phyloP scores from a whole-genome alignment of 495 filamentous ascomycete genomes.

The Jackrogersella minutella region DNA sequence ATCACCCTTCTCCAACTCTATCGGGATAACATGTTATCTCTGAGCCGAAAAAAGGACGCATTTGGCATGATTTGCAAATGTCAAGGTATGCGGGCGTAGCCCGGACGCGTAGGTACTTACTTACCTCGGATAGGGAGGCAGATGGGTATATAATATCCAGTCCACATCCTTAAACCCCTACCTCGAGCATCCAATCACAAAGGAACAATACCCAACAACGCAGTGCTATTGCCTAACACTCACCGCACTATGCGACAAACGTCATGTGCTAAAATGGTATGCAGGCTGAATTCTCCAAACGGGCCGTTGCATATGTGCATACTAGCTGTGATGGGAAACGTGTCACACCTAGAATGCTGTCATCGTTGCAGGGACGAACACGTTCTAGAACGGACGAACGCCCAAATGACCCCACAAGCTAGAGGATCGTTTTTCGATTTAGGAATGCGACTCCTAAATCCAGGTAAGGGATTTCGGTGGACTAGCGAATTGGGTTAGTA shows the following conservation, averaged over 20 bases:
- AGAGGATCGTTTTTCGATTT: conserved; percentile 7
- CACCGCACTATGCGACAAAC: not conserved
- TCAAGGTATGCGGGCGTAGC: not conserved
- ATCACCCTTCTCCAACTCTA: not conserved
- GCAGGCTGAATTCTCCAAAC: not conserved
- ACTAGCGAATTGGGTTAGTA: conserved; percentile 3
- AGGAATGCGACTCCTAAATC: not conserved
- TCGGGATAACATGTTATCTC: not conserved
- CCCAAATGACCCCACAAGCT: not conserved
- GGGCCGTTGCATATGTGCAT: not conserved
- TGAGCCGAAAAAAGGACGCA: not conserved
- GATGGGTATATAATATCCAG: not conserved
- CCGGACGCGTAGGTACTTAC: too few species aligned
- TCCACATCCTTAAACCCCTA: not conserved
- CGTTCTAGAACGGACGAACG: conserved; percentile 26
- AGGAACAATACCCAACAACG: not conserved
- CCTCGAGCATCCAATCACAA: conserved; percentile 3
- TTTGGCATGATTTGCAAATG: not conserved
- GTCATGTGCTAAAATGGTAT: conserved; percentile 12
- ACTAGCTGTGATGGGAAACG: not conserved
- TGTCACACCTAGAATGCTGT: not conserved
- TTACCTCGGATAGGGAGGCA: too few species aligned
- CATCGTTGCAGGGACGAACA: not conserved
- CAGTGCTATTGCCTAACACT: conserved; percentile 1
- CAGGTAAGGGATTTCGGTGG: not conserved